These are phyloP conservation scores for Fusarium pilosicola DNA, from an alignment of 2,329 filamentous ascomycete genomes.

Conservation along the genomic window DNA sequence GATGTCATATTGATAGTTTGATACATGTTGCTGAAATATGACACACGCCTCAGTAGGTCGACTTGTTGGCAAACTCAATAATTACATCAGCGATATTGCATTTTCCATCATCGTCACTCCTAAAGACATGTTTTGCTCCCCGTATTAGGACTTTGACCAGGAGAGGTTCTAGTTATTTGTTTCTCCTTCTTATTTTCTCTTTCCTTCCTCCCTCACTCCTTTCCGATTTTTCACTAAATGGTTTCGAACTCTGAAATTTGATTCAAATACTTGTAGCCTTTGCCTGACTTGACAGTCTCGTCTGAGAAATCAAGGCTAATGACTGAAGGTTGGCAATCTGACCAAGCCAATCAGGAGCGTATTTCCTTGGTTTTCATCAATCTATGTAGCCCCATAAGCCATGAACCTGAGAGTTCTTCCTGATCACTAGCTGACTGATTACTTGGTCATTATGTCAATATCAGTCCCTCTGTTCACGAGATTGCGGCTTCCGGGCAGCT, in stretches of 20 bases:
- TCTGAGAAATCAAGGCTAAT: not conserved
- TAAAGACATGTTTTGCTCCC: no score
- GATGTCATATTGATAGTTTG: not conserved
- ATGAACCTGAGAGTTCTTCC: not conserved
- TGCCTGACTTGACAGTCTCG: no score
- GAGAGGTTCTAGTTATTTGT: not conserved
- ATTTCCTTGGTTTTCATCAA: not conserved
- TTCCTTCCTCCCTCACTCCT: not conserved
- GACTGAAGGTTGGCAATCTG: not conserved
- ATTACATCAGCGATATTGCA: not conserved
- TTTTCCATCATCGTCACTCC: not conserved
- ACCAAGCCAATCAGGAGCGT: not conserved
- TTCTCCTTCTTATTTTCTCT: not conserved
- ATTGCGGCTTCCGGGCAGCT: not conserved
- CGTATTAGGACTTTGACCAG: not conserved
- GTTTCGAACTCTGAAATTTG: not conserved
- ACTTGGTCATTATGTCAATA: not conserved
- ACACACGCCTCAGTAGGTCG: not conserved
- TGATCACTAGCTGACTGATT: not conserved
- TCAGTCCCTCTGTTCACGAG: not conserved
- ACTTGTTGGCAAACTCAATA: not conserved
- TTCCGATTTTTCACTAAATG: not conserved
- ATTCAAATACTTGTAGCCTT: not conserved
- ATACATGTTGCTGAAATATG: not conserved
- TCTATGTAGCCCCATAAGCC: no score